Base-by-base conservation (phyloP, 2,329 filamentous ascomycete genomes). In the Botrytis tulipae region DNA sequence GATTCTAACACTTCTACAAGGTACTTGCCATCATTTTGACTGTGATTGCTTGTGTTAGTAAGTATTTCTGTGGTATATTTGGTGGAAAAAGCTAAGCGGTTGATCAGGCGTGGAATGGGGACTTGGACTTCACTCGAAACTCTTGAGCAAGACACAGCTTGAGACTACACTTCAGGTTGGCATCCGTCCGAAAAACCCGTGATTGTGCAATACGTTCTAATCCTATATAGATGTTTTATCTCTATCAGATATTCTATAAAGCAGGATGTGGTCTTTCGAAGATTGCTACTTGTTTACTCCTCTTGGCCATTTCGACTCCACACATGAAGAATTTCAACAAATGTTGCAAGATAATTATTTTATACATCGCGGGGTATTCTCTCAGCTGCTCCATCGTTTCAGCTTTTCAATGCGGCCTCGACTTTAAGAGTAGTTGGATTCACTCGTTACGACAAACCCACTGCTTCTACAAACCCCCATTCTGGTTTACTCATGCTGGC, bases 211-310 rank as follows among this genome's bases (percentile, higher is more conserved):
- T 16, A 63, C 48, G 2, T 70, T 42, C 74, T 75, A 60, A 75
- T 51, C 32, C 16, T 25, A 63, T 12, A 44, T n/a, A 76, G 75
- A 75, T 75, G 73, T 76, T 76, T 46, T 76, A 68, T 61, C 65
- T 76, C 18, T 76, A 73, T 51, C 75, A 75, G 63, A 73, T 76
- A 37, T 72, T 76, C 44, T 76, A 75, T 62, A 75, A 76, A 71
- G 67, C 69, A 44, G 69, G 65, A 35, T 72, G 60, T 35, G 74
- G 73, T 20, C 68, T 76, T 61, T 75, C 75, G 12, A 76, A 76
- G 54, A 57, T 75, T 46, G 74, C 75, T 8, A 72, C 74, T 44
- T 75, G 72, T 57, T 57, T 75, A 35, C 70, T 76, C 29, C 60
- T 75, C 37, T 61, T 76, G 42, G 74, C 74, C 40, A 76, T 76